Percentiles rank a stretch among this genome's conserved stretches.
Evolutionary conservation across 2,329 filamentous ascomycete genomes (phyloP).

Genomic region (Epichloe scottii): DNA sequence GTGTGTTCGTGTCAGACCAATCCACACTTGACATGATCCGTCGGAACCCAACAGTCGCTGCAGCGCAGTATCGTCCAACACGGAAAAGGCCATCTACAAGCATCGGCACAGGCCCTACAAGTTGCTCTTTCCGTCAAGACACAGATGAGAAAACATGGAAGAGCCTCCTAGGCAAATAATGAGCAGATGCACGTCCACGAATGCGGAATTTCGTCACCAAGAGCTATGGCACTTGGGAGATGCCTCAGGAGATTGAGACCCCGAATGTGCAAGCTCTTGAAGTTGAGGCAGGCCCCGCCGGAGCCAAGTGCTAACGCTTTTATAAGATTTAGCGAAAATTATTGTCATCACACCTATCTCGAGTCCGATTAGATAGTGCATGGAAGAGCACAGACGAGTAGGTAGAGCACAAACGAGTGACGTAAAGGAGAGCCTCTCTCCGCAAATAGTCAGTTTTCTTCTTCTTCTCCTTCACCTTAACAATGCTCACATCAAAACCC

Average conservation of each 20-base stretch:
- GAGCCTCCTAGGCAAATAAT: no score
- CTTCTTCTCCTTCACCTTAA: neutral
- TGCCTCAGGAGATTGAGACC: neutral
- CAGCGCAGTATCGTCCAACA: no score
- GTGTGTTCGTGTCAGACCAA: neutral
- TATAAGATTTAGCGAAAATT: neutral
- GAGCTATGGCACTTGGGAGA: neutral
- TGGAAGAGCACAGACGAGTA: no score
- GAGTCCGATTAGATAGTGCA: no score
- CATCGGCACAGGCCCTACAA: no score
- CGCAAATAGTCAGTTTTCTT: neutral
- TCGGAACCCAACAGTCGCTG: no score
- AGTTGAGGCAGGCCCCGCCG: neutral
- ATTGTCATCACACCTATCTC: no score
- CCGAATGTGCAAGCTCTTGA: neutral
- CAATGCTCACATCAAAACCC: neutral
- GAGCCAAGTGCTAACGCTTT: neutral
- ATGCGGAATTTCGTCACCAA: neutral
- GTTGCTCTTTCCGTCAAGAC: no score
- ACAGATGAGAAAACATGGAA: no score
- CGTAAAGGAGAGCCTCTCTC: neutral
- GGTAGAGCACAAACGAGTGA: neutral
- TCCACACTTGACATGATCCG: no score
- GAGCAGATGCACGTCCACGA: neutral
- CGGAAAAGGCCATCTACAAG: no score